Conservation (phyloP, 2,329 filamentous ascomycete genomes). For the Fusarium fujikuroi region DNA sequence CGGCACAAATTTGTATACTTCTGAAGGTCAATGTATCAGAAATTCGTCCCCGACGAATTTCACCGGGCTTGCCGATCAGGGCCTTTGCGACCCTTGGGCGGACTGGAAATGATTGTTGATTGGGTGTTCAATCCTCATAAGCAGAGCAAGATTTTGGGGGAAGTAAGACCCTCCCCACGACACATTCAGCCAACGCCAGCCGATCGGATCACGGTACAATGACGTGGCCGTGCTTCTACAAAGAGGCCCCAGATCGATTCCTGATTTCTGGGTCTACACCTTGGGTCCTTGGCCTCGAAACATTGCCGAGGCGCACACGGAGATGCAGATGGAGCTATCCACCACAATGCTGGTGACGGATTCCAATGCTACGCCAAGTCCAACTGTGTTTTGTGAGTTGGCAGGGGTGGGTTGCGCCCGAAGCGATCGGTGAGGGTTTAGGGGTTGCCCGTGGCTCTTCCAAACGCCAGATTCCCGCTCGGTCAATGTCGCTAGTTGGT, state of each 20-base stretch:
- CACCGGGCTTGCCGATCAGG: no score
- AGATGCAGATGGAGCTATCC: slow-evolving; percentile 16
- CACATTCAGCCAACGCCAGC: slow-evolving; percentile 29
- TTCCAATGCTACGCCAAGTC: slow-evolving; percentile 21
- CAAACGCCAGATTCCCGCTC: slow-evolving; percentile 28
- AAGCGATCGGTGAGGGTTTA: slow-evolving; percentile 42
- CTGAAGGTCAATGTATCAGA: no score
- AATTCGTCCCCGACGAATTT: no score
- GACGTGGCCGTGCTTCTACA: slow-evolving; percentile 41
- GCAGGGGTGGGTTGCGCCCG: slow-evolving; percentile 37
- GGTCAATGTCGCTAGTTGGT: slow-evolving; percentile 30
- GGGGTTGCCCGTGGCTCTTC: slow-evolving; percentile 27
- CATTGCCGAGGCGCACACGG: slow-evolving; percentile 29
- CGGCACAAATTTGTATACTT: no score
- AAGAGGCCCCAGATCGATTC: slow-evolving; percentile 37
- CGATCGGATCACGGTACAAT: slow-evolving; percentile 45
- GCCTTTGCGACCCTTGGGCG: neutral
- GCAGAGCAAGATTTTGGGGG: slow-evolving; percentile 28
- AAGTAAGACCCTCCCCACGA: slow-evolving; percentile 27
- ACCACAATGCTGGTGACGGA: slow-evolving; percentile 28
- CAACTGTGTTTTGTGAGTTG: slow-evolving; percentile 17
- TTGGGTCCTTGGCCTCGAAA: slow-evolving; percentile 29
- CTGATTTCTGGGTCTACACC: slow-evolving; percentile 34
- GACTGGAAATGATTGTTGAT: slow-evolving; percentile 2
- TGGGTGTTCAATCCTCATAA: slow-evolving; percentile 20